phyloP scores from a whole-genome alignment of 371 early-diverging fungal genomes.

The Apophysomyces elegans region DNA sequence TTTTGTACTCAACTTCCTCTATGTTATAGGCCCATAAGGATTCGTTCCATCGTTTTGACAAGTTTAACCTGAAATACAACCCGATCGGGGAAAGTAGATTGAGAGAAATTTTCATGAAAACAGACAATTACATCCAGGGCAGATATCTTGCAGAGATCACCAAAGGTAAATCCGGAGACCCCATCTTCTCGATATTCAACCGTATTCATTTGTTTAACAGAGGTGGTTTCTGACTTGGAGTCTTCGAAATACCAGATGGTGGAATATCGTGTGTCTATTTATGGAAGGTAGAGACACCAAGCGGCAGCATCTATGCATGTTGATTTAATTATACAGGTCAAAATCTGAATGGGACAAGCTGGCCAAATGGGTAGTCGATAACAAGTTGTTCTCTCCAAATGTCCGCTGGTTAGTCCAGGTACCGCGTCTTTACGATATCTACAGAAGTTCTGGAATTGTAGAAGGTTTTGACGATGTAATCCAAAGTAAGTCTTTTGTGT shows the following conservation, averaged over 20 bases:
- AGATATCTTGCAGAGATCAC: slow-evolving; percentile 95
- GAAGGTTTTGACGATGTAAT: slow-evolving; percentile 84
- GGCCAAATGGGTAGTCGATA: slow-evolving; percentile 94
- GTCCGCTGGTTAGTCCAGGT: slow-evolving; percentile 98
- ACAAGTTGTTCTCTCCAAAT: slow-evolving; percentile 90
- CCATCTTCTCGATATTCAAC: background rate
- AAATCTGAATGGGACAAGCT: slow-evolving; percentile 93
- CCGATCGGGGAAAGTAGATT: slow-evolving; percentile 83
- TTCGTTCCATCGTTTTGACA: slow-evolving; percentile 94
- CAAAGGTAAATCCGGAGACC: slow-evolving; percentile 57
- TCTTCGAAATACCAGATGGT: slow-evolving; percentile 95
- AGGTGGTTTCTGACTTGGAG: slow-evolving; percentile 94
- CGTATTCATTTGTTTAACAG: slow-evolving; percentile 34
- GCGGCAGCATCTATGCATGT: background rate
- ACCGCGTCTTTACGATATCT: slow-evolving; percentile 94
- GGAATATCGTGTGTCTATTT: slow-evolving; percentile 93
- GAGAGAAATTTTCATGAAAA: slow-evolving; percentile 94
- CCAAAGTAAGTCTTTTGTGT: slow-evolving; percentile 54
- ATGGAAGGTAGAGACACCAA: slow-evolving; percentile 69
- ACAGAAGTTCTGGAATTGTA: slow-evolving; percentile 73
- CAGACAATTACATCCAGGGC: slow-evolving; percentile 95
- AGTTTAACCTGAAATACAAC: slow-evolving; percentile 98
- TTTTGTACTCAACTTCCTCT: background rate
- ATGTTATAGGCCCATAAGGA: slow-evolving; percentile 70
- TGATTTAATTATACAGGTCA: slow-evolving; percentile 34